Evolutionary conservation across 495 filamentous ascomycete genomes (phyloP).

Genomic region (Aspergillus incahuasiensis): DNA sequence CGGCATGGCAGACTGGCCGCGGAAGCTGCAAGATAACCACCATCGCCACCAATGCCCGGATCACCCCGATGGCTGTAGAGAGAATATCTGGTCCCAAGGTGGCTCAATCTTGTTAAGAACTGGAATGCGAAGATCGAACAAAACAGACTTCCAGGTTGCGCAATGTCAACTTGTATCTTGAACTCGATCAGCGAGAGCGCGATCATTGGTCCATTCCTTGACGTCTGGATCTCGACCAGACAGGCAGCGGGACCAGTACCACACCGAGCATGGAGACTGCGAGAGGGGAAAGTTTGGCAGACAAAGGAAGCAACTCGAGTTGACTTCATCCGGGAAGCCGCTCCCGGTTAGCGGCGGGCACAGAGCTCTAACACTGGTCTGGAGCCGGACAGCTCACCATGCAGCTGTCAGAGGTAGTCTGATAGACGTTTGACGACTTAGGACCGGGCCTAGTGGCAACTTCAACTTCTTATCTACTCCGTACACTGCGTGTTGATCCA

Average conservation of each 20-base stretch:
- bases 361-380: background rate
- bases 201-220: background rate
- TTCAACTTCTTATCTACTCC: background rate
- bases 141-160: background rate
- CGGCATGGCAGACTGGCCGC: background rate
- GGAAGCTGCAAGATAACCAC: background rate
- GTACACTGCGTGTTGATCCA: no score
- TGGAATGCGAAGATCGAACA: background rate
- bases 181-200: background rate
- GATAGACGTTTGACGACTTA: constrained; percentile 1
- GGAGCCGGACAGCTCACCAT: background rate
- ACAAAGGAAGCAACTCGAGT: background rate
- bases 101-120: background rate
- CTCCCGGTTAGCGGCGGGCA: background rate
- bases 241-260: background rate
- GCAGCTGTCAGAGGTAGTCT: background rate
- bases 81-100: background rate
- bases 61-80: background rate
- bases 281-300: background rate
- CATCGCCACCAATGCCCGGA: background rate
- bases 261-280: background rate
- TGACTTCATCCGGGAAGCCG: background rate
- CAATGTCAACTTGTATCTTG: background rate
- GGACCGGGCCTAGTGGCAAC: constrained; percentile 6
- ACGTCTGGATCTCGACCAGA: constrained; percentile 5